Evolutionary conservation across 2,329 filamentous ascomycete species (phyloP).

Genomic region (Sphaerulina populicola): DNA sequence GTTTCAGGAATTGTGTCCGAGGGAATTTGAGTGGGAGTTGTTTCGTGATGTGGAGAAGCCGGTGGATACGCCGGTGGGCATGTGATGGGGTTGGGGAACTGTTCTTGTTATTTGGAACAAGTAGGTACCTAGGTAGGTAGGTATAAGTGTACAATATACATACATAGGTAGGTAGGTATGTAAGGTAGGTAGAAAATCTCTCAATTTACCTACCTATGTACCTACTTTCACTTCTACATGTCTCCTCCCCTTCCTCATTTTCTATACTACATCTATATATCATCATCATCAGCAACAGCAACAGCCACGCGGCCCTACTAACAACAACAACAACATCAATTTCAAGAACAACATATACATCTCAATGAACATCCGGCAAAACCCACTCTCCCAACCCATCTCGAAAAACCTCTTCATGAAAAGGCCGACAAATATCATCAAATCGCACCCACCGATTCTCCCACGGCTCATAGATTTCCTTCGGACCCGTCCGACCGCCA

Average conservation of each 20-base stretch:
- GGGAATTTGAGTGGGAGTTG: conserved; percentile 18
- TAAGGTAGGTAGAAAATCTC: too few species aligned
- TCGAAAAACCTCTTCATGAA: conserved; percentile 40
- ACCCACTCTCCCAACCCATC: conserved; percentile 37
- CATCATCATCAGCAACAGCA: too few species aligned
- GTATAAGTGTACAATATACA: too few species aligned
- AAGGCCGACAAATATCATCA: conserved; percentile 38
- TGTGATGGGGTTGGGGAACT: background rate
- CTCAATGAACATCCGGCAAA: conserved; percentile 15
- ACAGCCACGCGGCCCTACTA: too few species aligned
- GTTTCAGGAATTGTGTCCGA: conserved; percentile 19
- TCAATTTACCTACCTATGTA: too few species aligned
- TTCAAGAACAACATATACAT: background rate
- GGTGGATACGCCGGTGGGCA: background rate
- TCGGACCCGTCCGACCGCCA: conserved; percentile 43
- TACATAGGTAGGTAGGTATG: too few species aligned
- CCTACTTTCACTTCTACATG: too few species aligned
- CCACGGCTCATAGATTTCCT: conserved; percentile 37
- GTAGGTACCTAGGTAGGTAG: too few species aligned
- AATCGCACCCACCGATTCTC: conserved; percentile 39
- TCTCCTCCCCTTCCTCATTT: too few species aligned
- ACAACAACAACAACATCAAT: too few species aligned
- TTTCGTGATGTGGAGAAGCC: conserved; percentile 17
- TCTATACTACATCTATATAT: too few species aligned
- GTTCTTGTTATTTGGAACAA: background rate